Evolutionary conservation across 306 rosid genomes (phyloP).

Genomic region (Arachis hypogaea): DNA sequence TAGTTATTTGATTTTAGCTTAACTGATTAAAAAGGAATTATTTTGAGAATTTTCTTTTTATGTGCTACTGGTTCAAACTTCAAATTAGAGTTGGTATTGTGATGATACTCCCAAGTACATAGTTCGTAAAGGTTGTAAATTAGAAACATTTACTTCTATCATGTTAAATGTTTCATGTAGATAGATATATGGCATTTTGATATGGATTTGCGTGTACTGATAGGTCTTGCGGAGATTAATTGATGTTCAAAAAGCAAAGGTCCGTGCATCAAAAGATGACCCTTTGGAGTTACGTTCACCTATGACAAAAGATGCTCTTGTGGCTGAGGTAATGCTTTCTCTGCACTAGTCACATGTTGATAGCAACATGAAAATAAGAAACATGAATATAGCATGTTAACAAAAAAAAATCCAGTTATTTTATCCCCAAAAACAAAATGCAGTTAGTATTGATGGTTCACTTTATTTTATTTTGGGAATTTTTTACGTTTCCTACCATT

Average conservation of each 20-base stretch:
- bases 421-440: neutral
- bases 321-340: constrained; percentile 71
- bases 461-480: neutral
- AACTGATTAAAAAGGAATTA: constrained; percentile 1
- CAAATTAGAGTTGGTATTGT: constrained; percentile 5
- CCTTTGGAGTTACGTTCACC: constrained; percentile 72
- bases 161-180: constrained; percentile 16
- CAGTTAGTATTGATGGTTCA: neutral
- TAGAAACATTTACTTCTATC: constrained; percentile 22
- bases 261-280: constrained; percentile 72
- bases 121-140: constrained; percentile 6
- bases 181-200: constrained; percentile 21
- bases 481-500: neutral
- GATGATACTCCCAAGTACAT: constrained; percentile 19
- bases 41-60: neutral
- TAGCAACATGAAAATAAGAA: constrained; percentile 2
- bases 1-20: constrained; percentile 8
- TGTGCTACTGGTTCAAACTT: neutral
- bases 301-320: constrained; percentile 65
- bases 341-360: constrained; percentile 22
- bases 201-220: constrained; percentile 29
- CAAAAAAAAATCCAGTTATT: constrained; percentile 4
- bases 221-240: constrained; percentile 81
- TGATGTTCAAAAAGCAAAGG: constrained; percentile 47
- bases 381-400: neutral